Base-by-base conservation (phyloP, 2,329 filamentous ascomycete genomes). In the Colletotrichum cereale region DNA sequence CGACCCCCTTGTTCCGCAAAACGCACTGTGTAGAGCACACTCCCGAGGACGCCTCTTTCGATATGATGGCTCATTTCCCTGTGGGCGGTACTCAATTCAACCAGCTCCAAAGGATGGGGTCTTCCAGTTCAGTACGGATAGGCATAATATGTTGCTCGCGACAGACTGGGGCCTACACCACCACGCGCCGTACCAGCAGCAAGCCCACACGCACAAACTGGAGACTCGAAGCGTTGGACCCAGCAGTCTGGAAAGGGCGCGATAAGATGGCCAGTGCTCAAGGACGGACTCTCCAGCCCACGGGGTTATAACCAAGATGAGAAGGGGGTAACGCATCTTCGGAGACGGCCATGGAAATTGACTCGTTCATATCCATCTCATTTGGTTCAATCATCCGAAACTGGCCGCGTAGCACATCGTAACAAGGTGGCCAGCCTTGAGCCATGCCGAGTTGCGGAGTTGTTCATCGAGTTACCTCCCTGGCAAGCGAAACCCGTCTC, bases 301-400 rank as follows among this genome's bases (percentile, higher is more conserved):
- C 73, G 66, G 77, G 71, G 65, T 74, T 21, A 38, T n/a, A 40
- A 40, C 16, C 36, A 44, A 21, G 34, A 55, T 7, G 47, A 40
- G 52, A 24, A 36, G 12, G 58, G 58, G 10, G 34, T 12, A 24
- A 12, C 21, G 21, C 36, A 48, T 26, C 34, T 34, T 34, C 31
- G n/a, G 38, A 47, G 40, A 47, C 16, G 26, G 29, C 24, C 40
- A n/a, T 21, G 29, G 29, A 8, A 31, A 34, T 62, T 48, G 42
- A 62, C 42, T 50, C 42, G 55, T 26, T 26, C 5, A 36, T 24
- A 24, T 57, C 58, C 34, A 58, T 48, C 40, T 62, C 16, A 11
- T 52, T 29, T 18, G 55, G 31, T 44, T 38, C 24, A 26, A 12
- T 55, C 16, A 34, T 55, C 48, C 52, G 52, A 34, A 34, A n/a